These are phyloP conservation scores for Heterobasidion annosum DNA, from an alignment of 1,284 basidiomycete genomes.

Conservation along the genomic window DNA sequence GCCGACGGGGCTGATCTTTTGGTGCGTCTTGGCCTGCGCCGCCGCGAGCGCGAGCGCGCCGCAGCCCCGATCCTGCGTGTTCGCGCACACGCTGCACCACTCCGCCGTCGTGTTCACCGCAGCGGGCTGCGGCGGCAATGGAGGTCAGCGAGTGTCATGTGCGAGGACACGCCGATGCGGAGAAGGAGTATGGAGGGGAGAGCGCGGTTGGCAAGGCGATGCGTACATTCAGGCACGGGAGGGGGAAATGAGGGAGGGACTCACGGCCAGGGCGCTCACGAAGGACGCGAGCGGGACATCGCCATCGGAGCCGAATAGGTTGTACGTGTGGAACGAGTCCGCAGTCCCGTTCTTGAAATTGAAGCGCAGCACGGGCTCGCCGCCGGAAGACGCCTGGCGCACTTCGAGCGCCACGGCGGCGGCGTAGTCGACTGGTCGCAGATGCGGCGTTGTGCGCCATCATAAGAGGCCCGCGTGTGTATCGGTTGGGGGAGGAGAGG, in stretches of 20 bases:
- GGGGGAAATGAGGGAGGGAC: constrained; percentile 7
- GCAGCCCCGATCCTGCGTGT: constrained; percentile 49
- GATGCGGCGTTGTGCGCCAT: neutral
- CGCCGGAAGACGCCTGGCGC: constrained; percentile 15
- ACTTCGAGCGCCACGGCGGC: constrained; percentile 33
- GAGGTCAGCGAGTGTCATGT: neutral
- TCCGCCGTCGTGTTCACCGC: constrained; percentile 42
- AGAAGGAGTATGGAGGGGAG: neutral
- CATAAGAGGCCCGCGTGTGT: neutral
- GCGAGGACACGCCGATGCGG: too few species aligned
- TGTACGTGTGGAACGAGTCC: constrained; percentile 20
- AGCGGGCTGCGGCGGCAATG: constrained; percentile 24
- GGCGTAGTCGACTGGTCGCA: constrained; percentile 34
- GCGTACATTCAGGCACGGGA: neutral
- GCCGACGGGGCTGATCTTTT: constrained; percentile 42
- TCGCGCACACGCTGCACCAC: constrained; percentile 54
- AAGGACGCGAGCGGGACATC: constrained; percentile 53
- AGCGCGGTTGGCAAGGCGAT: neutral
- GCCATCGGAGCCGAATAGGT: constrained; percentile 20
- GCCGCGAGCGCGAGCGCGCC: constrained; percentile 32
- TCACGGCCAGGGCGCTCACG: constrained; percentile 38
- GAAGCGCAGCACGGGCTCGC: constrained; percentile 38
- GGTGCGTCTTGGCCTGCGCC: constrained; percentile 19
- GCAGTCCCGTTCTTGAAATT: constrained; percentile 51
- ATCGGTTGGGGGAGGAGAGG: neutral